Evolutionary conservation across 176 grass and related monocot species (phyloP).

Genomic region (Bolboschoenus planiculmis): DNA sequence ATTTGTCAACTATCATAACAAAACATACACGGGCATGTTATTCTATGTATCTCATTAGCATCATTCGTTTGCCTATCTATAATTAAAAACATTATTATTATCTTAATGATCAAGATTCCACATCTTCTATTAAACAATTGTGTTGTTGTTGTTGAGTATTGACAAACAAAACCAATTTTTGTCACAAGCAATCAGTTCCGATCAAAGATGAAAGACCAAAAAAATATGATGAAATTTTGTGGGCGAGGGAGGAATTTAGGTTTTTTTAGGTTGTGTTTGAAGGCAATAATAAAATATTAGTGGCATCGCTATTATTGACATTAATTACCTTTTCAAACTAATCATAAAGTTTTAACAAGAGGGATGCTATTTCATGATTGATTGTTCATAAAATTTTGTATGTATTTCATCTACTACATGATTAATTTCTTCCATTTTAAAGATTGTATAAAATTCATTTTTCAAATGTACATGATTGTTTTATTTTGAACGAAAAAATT

Average conservation of each 20-base stretch:
- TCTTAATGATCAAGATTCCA: slow-evolving; percentile 10
- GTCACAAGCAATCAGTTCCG: neutral
- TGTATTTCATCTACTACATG: neutral
- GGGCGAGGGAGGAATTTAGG: neutral
- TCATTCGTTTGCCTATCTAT: slow-evolving; percentile 1
- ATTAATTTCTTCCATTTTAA: too few relatives aligned
- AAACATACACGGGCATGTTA: neutral
- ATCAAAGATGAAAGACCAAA: neutral
- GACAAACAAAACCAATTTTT: slow-evolving; percentile 6
- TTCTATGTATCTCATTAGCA: slow-evolving; percentile 14
- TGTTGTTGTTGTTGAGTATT: neutral
- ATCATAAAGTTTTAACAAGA: neutral
- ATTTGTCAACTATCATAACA: slow-evolving; percentile 7
- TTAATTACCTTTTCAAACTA: neutral
- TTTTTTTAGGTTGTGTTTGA: neutral
- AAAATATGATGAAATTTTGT: neutral
- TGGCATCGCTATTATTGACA: neutral
- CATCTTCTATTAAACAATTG: neutral
- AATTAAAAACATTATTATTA: neutral
- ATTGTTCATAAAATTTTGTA: neutral
- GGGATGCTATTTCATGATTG: neutral
- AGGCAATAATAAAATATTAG: too few relatives aligned
- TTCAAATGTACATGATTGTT: neutral
- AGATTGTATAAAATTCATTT: neutral
- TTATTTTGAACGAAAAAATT: neutral